phyloP scores from a whole-genome alignment of 345 rosid species.

The Euclidium syriacum region DNA sequence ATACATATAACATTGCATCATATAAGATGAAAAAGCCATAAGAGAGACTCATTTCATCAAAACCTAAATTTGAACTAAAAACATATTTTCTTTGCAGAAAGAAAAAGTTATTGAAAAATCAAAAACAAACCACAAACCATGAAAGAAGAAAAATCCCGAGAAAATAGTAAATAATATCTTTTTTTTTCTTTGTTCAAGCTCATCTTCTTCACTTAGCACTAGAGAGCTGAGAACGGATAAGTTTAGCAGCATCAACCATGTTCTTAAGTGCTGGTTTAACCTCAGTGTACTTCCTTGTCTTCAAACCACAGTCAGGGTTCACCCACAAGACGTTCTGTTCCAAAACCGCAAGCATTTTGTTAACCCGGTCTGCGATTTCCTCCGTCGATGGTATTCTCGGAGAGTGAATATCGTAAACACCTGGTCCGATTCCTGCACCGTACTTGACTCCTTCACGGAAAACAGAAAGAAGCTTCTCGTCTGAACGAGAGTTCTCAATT shows the following conservation, averaged over 20 bases:
- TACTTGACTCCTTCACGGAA: constrained; percentile 98
- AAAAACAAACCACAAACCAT: constrained; percentile 25
- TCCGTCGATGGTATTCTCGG: constrained; percentile 92
- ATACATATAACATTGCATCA: constrained; percentile 17
- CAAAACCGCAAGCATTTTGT: constrained; percentile 95
- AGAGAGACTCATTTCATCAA: constrained; percentile 11
- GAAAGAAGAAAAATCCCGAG: background rate
- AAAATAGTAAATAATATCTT: constrained; percentile 8
- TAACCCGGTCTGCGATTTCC: constrained; percentile 87
- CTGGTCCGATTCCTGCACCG: constrained; percentile 96
- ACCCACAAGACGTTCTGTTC: constrained; percentile 94
- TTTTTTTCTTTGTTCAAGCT: no score
- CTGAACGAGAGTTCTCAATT: constrained; percentile 97
- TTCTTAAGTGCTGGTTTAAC: constrained; percentile 84
- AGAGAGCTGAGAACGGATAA: constrained; percentile 79
- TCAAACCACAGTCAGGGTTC: constrained; percentile 96
- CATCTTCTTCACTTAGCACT: constrained; percentile 69
- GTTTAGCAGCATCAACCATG: constrained; percentile 94
- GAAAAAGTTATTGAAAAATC: constrained; percentile 28
- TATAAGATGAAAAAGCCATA: background rate
- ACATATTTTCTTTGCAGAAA: constrained; percentile 9
- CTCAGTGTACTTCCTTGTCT: constrained; percentile 86
- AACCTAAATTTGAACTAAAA: constrained; percentile 19
- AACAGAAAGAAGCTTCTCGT: constrained; percentile 92
- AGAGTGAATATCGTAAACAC: constrained; percentile 95